Evolutionary conservation across 2,329 filamentous ascomycete genomes (phyloP).

Genomic region (Zalaria sp.): DNA sequence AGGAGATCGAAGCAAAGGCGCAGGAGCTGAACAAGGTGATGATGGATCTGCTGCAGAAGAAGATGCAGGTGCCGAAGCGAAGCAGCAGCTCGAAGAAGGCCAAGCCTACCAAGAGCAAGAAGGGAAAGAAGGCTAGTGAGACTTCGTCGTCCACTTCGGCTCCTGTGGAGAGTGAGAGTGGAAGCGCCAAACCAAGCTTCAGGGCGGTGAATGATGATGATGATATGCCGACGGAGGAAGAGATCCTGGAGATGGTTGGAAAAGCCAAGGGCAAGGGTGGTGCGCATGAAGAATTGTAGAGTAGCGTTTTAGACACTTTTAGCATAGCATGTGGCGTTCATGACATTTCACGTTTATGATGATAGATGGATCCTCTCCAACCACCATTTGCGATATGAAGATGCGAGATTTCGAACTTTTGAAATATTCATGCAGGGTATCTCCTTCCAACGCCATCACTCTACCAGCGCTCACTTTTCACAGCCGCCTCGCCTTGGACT

Average conservation of each 20-base stretch:
- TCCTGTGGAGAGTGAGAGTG: slow-evolving; percentile 1
- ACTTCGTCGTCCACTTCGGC: slow-evolving; percentile 2
- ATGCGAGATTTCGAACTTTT: too few relatives aligned
- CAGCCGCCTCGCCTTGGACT: slow-evolving; percentile 4
- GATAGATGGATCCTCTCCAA: too few relatives aligned
- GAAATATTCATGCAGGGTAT: too few relatives aligned
- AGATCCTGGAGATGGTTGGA: slow-evolving; percentile 11
- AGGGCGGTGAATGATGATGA: slow-evolving; percentile 9
- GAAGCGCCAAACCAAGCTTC: slow-evolving; percentile 5
- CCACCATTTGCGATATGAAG: too few relatives aligned
- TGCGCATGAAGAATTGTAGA: slow-evolving; percentile 9
- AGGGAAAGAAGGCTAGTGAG: slow-evolving; percentile 11
- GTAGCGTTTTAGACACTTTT: too few relatives aligned
- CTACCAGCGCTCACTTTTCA: neutral
- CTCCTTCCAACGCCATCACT: too few relatives aligned
- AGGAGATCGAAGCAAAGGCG: slow-evolving; percentile 56
- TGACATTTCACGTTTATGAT: too few relatives aligned
- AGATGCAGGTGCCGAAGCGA: slow-evolving; percentile 33
- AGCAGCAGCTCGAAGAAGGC: slow-evolving; percentile 18
- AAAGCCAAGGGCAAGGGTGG: slow-evolving; percentile 14
- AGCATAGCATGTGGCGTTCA: too few relatives aligned
- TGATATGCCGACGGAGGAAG: slow-evolving; percentile 13
- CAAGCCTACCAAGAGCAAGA: slow-evolving; percentile 19
- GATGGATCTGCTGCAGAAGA: slow-evolving; percentile 57
- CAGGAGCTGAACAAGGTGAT: slow-evolving; percentile 58